A percentile compares a stretch with the other conserved stretches of the same genome.
phyloP scores from a whole-genome alignment of 2,329 filamentous ascomycete species.

The Chrysosphaeria jannelii region DNA sequence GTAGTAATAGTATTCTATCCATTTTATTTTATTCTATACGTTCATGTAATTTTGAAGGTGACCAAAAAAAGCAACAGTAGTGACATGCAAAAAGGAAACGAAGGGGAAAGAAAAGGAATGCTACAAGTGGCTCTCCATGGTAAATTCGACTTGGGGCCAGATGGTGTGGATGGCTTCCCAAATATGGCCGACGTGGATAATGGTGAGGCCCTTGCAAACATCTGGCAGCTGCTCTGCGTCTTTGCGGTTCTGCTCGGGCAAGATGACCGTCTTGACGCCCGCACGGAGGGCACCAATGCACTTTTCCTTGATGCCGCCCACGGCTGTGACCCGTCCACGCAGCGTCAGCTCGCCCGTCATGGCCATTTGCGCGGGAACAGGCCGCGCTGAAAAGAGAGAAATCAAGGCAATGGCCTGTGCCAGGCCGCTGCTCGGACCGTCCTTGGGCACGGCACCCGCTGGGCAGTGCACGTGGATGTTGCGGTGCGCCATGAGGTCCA shows the following conservation, averaged over 20 bases:
- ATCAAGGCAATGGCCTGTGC: slow-evolving; percentile 85
- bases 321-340: slow-evolving; percentile 68
- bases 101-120: slow-evolving; percentile 1
- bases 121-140: slow-evolving; percentile 55
- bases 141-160: slow-evolving; percentile 74
- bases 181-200: slow-evolving; percentile 70
- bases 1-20: too few relatives aligned
- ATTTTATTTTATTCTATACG: too few relatives aligned
- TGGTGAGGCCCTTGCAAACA: slow-evolving; percentile 61
- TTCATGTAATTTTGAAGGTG: background rate
- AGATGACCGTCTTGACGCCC: slow-evolving; percentile 75
- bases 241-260: slow-evolving; percentile 72
- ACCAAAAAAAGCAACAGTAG: background rate
- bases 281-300: slow-evolving; percentile 79
- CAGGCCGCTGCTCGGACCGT: slow-evolving; percentile 62
- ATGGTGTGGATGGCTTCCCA: slow-evolving; percentile 80
- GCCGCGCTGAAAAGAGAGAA: slow-evolving; percentile 58
- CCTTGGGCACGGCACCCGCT: slow-evolving; percentile 81
- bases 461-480: slow-evolving; percentile 93
- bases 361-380: slow-evolving; percentile 70
- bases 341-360: slow-evolving; percentile 73
- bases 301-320: slow-evolving; percentile 97
- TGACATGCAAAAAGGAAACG: slow-evolving; percentile 1
- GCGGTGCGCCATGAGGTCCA: slow-evolving; percentile 88
- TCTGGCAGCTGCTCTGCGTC: slow-evolving; percentile 83